Conservation (phyloP, 1,284 basidiomycete species). For the Ceratobasidium sp. region DNA sequence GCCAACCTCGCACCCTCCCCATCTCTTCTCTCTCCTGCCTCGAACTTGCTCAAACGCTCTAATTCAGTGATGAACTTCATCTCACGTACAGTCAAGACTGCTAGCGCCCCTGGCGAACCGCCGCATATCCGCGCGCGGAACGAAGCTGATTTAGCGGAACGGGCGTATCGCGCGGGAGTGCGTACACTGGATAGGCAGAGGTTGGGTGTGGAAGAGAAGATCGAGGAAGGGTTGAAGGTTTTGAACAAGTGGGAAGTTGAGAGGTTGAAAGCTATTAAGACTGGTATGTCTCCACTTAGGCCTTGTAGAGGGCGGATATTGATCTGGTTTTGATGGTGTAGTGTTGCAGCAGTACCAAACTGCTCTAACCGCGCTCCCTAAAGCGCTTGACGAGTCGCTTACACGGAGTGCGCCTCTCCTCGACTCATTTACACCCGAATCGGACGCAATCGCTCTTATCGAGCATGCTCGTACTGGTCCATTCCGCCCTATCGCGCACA, state of each 20-base stretch:
- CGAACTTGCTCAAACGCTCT: slow-evolving; percentile 72
- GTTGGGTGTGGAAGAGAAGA: slow-evolving; percentile 81
- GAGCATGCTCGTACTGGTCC: slow-evolving; percentile 90
- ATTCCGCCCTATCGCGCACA: slow-evolving; percentile 82
- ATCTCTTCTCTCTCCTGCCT: slow-evolving; percentile 57
- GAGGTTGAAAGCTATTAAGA: slow-evolving; percentile 82
- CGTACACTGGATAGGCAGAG: slow-evolving; percentile 82
- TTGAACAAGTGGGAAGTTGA: slow-evolving; percentile 89
- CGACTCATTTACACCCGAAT: slow-evolving; percentile 64
- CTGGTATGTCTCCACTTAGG: slow-evolving; percentile 60
- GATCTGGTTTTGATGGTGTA: slow-evolving; percentile 49
- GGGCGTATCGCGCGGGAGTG: slow-evolving; percentile 76
- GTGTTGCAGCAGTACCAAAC: slow-evolving; percentile 87
- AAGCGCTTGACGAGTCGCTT: slow-evolving; percentile 69
- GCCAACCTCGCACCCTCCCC: slow-evolving; percentile 39
- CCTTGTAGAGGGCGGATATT: slow-evolving; percentile 27
- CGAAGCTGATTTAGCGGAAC: slow-evolving; percentile 82
- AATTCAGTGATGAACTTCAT: slow-evolving; percentile 76
- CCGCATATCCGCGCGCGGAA: slow-evolving; percentile 72
- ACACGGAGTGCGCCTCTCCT: slow-evolving; percentile 49
- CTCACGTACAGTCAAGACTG: slow-evolving; percentile 68
- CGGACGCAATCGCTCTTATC: slow-evolving; percentile 82
- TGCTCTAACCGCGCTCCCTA: slow-evolving; percentile 74
- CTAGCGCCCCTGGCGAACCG: slow-evolving; percentile 63
- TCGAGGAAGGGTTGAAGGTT: slow-evolving; percentile 81